Evolutionary conservation across 192 early-diverging fungal species (phyloP).

Genomic region (Rhizophagus sp.): DNA sequence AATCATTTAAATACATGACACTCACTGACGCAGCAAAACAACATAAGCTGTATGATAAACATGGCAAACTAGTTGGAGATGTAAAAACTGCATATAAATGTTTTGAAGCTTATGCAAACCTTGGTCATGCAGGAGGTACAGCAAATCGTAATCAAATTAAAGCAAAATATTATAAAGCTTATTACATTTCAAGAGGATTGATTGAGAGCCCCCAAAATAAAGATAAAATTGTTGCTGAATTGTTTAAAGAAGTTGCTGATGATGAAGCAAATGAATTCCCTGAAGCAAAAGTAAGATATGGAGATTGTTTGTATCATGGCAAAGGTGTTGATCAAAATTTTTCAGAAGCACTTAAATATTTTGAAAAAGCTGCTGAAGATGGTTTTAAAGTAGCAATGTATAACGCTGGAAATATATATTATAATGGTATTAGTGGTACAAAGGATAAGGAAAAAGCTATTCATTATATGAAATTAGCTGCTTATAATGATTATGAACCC

Average conservation of each 20-base stretch:
- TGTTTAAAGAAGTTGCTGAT: conserved; percentile 16
- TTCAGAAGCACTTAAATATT: background rate
- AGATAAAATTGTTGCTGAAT: background rate
- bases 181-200: background rate
- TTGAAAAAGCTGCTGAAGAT: background rate
- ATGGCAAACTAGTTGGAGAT: background rate
- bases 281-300: conserved; percentile 2
- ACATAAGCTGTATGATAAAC: background rate
- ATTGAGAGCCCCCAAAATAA: background rate
- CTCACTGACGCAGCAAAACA: background rate
- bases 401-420: background rate
- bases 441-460: background rate
- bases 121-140: too few species aligned
- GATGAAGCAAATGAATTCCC: background rate
- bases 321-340: background rate
- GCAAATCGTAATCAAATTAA: background rate
- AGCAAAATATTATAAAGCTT: background rate
- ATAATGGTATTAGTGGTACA: background rate
- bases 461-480: background rate
- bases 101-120: background rate
- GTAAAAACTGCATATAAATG: background rate
- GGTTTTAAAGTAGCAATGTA: background rate
- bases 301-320: background rate
- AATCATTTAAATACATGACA: conserved; percentile 2
- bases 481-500: background rate